These are phyloP conservation scores for Dothideomycetes sp. DNA, from an alignment of 2,329 filamentous ascomycete species.

Conservation along the genomic window DNA sequence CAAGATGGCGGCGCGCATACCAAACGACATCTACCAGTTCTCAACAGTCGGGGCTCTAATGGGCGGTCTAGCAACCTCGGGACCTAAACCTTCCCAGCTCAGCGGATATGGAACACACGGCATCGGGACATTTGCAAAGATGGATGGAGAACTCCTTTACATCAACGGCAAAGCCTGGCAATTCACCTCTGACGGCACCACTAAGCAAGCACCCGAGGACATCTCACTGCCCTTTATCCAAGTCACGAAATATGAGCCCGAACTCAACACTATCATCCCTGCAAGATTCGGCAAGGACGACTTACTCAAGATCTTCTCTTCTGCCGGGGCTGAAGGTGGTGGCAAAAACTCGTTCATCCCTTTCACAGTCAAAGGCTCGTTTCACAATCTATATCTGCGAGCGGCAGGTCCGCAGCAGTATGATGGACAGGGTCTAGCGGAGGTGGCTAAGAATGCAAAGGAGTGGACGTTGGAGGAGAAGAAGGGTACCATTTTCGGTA, in stretches of 20 bases:
- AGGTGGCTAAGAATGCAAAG: conserved; percentile 15
- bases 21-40: conserved; percentile 36
- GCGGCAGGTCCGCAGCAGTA: conserved; percentile 6
- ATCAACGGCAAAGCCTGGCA: conserved; percentile 24
- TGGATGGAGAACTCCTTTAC: conserved; percentile 22
- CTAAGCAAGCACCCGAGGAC: conserved; percentile 20
- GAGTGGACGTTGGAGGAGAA: conserved; percentile 20
- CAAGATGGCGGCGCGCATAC: conserved; percentile 27
- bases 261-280: conserved; percentile 20
- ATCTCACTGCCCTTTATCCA: conserved; percentile 28
- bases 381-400: conserved; percentile 20
- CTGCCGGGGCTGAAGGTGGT: conserved; percentile 2
- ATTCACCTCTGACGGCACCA: conserved; percentile 21
- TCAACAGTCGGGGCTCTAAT: conserved; percentile 26
- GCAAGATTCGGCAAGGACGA: conserved; percentile 14
- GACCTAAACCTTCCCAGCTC: conserved; percentile 23
- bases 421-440: conserved; percentile 3
- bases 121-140: conserved; percentile 27
- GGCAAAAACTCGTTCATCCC: conserved; percentile 29
- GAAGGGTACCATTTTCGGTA: conserved; percentile 29
- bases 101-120: conserved; percentile 32
- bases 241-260: conserved; percentile 29
- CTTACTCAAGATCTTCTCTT: conserved; percentile 9
- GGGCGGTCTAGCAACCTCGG: conserved; percentile 25
- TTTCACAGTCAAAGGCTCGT: conserved; percentile 25